These are phyloP conservation scores for Pythium scleroteichum DNA, from an alignment of 352 stramenopile species.

Conservation along the genomic window DNA sequence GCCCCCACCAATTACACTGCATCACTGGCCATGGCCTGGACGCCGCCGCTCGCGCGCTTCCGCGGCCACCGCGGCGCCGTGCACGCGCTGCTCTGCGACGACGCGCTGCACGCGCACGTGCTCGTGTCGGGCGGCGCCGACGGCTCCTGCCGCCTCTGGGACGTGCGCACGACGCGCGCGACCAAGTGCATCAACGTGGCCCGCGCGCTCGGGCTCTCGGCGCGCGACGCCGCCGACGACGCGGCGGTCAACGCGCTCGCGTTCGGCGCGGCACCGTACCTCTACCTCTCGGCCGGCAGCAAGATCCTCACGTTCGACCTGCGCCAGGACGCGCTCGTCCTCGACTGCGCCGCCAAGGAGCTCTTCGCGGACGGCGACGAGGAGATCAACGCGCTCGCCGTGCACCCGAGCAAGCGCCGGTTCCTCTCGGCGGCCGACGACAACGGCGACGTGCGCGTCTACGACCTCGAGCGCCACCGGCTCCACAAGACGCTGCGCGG, in stretches of 20 bases:
- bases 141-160: conserved; percentile 69
- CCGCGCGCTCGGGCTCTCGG: conserved; percentile 43
- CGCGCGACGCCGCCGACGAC: conserved; percentile 36
- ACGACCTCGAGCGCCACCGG: conserved; percentile 53
- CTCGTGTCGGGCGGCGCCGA: conserved; percentile 72
- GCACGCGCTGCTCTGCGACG: conserved; percentile 62
- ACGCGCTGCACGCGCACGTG: conserved; percentile 47
- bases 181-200: conserved; percentile 67
- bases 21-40: conserved; percentile 20
- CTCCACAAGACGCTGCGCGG: conserved; percentile 67
- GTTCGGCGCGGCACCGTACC: conserved; percentile 42
- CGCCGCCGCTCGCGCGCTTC: conserved; percentile 42
- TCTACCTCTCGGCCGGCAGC: conserved; percentile 60
- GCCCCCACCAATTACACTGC: too few relatives aligned
- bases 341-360: conserved; percentile 53
- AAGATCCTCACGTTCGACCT: conserved; percentile 76
- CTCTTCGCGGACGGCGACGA: conserved; percentile 65
- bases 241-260: conserved; percentile 64
- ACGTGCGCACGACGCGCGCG: conserved; percentile 56
- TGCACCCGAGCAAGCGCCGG: conserved; percentile 53
- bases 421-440: conserved; percentile 70
- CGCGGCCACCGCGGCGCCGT: conserved; percentile 59
- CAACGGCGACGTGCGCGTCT: conserved; percentile 66
- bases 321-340: conserved; percentile 53
- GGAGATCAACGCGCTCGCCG: conserved; percentile 65